phyloP scores from a whole-genome alignment of 768 basidiomycete genomes.

The Leccinum obscurum region DNA sequence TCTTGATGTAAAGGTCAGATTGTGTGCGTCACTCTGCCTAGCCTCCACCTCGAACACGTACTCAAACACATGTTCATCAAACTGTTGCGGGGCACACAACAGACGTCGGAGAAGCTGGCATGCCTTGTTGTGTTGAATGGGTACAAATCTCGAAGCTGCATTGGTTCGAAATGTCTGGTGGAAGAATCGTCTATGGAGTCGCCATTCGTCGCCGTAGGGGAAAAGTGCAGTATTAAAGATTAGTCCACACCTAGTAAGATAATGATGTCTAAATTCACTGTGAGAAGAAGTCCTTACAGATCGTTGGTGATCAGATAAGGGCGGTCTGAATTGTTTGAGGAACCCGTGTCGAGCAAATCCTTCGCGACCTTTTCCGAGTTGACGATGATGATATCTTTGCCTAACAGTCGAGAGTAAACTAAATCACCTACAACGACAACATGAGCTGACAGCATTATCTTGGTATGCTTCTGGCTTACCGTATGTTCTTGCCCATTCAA shows the following conservation, averaged over 20 bases:
- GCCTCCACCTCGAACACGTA: neutral
- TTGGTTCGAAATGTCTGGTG: neutral
- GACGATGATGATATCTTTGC: neutral
- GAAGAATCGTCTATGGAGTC: neutral
- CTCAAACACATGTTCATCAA: neutral
- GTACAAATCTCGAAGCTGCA: neutral
- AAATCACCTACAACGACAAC: neutral
- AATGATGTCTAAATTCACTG: neutral
- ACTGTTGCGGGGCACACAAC: neutral
- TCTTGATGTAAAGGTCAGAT: neutral
- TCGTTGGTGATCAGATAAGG: neutral
- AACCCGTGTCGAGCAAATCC: neutral
- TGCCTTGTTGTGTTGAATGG: neutral
- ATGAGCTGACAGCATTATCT: neutral
- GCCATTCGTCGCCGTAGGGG: neutral
- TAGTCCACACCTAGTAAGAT: neutral
- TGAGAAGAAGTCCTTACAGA: neutral
- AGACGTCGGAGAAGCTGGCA: neutral
- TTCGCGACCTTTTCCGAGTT: neutral
- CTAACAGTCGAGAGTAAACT: neutral
- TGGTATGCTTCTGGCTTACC: neutral
- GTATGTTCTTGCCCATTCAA: no score
- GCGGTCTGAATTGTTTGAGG: neutral
- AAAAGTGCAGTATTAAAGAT: neutral
- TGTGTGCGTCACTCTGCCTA: no score